Conservation (phyloP, 2,329 filamentous ascomycete genomes). For the Xylariaceae sp. region DNA sequence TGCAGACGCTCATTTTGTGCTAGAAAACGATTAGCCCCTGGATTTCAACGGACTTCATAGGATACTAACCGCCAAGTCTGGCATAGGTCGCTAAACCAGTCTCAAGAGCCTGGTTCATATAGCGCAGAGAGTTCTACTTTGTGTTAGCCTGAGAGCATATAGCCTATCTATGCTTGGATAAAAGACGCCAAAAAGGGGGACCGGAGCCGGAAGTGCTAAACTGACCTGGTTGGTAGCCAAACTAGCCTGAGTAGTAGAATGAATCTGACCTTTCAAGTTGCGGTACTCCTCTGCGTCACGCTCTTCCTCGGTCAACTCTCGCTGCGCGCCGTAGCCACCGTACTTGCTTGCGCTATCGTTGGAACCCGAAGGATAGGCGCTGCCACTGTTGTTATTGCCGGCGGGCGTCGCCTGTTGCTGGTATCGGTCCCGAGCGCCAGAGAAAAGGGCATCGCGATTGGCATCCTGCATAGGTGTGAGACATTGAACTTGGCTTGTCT, state of each 20-base stretch:
- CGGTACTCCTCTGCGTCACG: conserved; percentile 54
- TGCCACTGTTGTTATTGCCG: background rate
- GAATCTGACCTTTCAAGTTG: conserved; percentile 57
- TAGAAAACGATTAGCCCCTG: conserved; percentile 6
- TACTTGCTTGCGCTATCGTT: conserved; percentile 30
- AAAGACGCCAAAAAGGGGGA: background rate
- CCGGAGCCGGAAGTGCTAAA: background rate
- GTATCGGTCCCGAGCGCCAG: conserved; percentile 29
- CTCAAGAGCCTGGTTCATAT: conserved; percentile 64
- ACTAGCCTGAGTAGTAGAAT: conserved; percentile 71
- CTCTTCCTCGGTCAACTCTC: conserved; percentile 77
- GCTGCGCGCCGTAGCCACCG: conserved; percentile 59
- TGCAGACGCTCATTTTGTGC: conserved; percentile 75
- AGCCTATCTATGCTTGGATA: background rate
- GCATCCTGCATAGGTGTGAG: conserved; percentile 34
- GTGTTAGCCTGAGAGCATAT: background rate
- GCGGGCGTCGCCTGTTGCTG: conserved; percentile 19
- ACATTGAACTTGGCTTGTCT: background rate
- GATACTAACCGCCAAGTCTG: conserved; percentile 50
- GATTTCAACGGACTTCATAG: background rate
- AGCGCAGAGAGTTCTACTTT: conserved; percentile 54
- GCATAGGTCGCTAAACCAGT: conserved; percentile 67
- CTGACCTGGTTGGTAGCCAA: conserved; percentile 49
- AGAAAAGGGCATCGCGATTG: conserved; percentile 60
- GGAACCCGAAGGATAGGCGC: conserved; percentile 18